These are phyloP conservation scores for Nemania diffusa DNA, from an alignment of 2,329 filamentous ascomycete species.

Conservation along the genomic window DNA sequence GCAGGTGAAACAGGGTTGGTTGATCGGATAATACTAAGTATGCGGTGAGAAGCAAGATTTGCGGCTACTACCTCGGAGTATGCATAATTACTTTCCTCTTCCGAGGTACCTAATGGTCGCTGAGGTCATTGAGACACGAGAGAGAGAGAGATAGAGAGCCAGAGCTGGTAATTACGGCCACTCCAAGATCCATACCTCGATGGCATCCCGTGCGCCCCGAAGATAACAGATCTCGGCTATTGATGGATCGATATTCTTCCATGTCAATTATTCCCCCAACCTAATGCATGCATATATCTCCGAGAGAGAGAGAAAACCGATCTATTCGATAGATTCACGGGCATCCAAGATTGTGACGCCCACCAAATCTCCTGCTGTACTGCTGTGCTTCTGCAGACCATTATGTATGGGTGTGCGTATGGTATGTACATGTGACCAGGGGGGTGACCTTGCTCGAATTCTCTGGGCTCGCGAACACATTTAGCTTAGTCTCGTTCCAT, in stretches of 20 bases:
- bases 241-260: conserved; percentile 19
- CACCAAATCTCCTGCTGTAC: conserved; percentile 12
- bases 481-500: conserved; percentile 31
- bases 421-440: conserved; percentile 17
- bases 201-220: conserved; percentile 17
- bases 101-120: conserved; percentile 2
- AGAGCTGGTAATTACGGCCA: conserved; percentile 5
- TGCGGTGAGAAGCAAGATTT: conserved; percentile 33
- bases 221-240: conserved; percentile 17
- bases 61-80: conserved; percentile 26
- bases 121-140: conserved; percentile 8
- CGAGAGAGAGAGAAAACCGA: conserved; percentile 31
- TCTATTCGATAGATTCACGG: conserved; percentile 26
- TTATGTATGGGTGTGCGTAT: conserved; percentile 21
- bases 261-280: conserved; percentile 23
- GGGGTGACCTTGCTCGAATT: conserved; percentile 3
- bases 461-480: conserved; percentile 28
- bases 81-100: conserved; percentile 2
- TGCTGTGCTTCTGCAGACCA: conserved; percentile 17
- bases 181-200: conserved; percentile 5
- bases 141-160: too few species aligned
- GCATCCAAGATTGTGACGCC: conserved; percentile 30
- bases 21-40: conserved; percentile 28
- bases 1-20: conserved; percentile 36
- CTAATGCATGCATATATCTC: conserved; percentile 35